Base-by-base conservation (phyloP, 331 rosid genomes). In the Pyracantha coccinea region DNA sequence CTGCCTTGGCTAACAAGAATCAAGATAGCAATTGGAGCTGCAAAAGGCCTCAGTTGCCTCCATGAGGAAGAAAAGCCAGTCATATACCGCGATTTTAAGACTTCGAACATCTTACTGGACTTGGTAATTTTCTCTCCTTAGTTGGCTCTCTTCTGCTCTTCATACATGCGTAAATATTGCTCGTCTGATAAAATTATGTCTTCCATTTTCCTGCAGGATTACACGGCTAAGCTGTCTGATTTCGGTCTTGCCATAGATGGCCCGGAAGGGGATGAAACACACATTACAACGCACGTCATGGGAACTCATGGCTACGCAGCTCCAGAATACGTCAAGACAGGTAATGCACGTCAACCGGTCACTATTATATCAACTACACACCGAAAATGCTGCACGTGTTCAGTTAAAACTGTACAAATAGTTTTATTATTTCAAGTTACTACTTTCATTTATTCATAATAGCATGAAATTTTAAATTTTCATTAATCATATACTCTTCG, bases 231-330 rank as follows among this genome's bases (percentile, higher is more conserved):
- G 82, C 90, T 95, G 31, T 92, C 97, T 2, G 99, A 95, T 85
- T 95, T 95, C 2, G 97, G 99, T 31, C 85, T 95, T 32, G 99
- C 99, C 52, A 89, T 84, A 6, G 93, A 95, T 45, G 97, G 93
- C 45, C 96, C 93, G 4, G 88, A 86, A 57, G 92, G 90, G 47
- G 84, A 90, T 23, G 84, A 95, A 57, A 81, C 91, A 6, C 93
- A 92, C 38, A 54, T 89, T 17, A 82, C 96, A 52, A 87, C 97
- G 15, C 78, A 77, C 2, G 87, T 95, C 28, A 92, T 95, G 99
- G 99, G 99, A 7, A 95, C 99, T 0, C 87, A 78, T 71, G 99
- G 99, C 59, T 95, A 95, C 64, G 97, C 97, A n/a, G 97, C 97
- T 61, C 99, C 97, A 0, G 99, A 92, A 78, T 95, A 95, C 67